These are phyloP conservation scores for Cymbidium sinense DNA, from an alignment of 106 monocot genomes.

Conservation along the genomic window DNA sequence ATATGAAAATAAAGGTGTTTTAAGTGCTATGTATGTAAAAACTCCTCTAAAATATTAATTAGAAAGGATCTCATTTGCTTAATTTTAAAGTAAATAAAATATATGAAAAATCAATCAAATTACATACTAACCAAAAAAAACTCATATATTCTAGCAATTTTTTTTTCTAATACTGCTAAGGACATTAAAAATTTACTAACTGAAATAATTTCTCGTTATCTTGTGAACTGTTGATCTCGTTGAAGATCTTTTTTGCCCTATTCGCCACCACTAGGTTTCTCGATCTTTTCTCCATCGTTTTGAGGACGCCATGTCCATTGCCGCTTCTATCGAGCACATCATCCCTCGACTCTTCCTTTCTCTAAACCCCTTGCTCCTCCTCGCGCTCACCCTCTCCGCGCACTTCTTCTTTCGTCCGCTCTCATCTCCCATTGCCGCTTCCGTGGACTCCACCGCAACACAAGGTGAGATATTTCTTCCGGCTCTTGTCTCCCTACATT, in stretches of 20 bases:
- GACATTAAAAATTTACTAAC: no score
- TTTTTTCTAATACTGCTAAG: no score
- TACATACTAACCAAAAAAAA: no score
- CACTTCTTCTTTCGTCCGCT: conserved; percentile 3
- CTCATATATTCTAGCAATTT: no score
- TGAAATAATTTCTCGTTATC: no score
- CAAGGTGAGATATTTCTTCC: conserved; percentile 26
- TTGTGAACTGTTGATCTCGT: neutral
- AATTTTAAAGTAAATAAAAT: no score
- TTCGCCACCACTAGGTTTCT: neutral
- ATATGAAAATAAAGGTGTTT: no score
- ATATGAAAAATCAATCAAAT: no score
- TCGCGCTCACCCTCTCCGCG: conserved; percentile 1
- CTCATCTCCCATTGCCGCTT: conserved; percentile 15
- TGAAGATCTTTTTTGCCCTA: neutral
- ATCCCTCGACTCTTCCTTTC: conserved; percentile 25
- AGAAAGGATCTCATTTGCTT: no score
- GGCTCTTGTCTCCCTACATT: neutral
- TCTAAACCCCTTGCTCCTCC: neutral
- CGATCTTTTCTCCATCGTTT: no score
- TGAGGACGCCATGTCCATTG: conserved; percentile 19
- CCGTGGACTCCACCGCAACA: conserved; percentile 21
- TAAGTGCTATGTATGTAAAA: no score
- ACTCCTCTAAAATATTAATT: no score
- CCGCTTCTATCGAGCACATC: conserved; percentile 39